These are phyloP conservation scores for Azolla pinnata DNA, from an alignment of 75 land plant species.

Conservation along the genomic window DNA sequence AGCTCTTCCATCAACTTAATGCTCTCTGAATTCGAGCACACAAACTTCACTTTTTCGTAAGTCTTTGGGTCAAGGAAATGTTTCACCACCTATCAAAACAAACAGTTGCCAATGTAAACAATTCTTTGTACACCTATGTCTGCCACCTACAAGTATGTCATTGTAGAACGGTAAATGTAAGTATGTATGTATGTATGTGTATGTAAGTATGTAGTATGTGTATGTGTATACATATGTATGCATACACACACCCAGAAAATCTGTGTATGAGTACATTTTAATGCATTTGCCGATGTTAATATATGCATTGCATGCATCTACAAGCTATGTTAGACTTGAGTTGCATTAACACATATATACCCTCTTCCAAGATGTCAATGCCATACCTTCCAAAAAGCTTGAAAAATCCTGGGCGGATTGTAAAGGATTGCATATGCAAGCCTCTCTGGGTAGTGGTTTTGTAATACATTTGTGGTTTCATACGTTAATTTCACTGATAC, in stretches of 20 bases:
- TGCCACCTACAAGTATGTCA: no score
- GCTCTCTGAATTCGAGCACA: constrained; percentile 33
- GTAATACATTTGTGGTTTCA: constrained; percentile 45
- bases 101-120: no score
- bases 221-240: background rate
- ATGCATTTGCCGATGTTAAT: no score
- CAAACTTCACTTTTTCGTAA: constrained; percentile 46
- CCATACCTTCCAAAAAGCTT: constrained; percentile 55
- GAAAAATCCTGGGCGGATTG: constrained; percentile 63
- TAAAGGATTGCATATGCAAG: constrained; percentile 42
- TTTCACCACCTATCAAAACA: constrained; percentile 63
- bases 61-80: constrained; percentile 59
- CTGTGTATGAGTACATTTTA: no score
- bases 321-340: no score
- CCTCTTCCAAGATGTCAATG: no score
- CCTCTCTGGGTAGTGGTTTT: constrained; percentile 75
- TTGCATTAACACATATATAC: no score
- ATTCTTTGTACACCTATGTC: no score
- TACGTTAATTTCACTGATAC: constrained; percentile 48
- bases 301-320: no score
- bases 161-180: no score
- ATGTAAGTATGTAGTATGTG: background rate
- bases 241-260: no score
- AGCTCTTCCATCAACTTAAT: constrained; percentile 31
- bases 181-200: background rate